Evolutionary conservation across 176 grass and related monocot genomes (phyloP), one percentile per base, ranked within the genome.

Genomic region (Carex myosuroides): DNA sequence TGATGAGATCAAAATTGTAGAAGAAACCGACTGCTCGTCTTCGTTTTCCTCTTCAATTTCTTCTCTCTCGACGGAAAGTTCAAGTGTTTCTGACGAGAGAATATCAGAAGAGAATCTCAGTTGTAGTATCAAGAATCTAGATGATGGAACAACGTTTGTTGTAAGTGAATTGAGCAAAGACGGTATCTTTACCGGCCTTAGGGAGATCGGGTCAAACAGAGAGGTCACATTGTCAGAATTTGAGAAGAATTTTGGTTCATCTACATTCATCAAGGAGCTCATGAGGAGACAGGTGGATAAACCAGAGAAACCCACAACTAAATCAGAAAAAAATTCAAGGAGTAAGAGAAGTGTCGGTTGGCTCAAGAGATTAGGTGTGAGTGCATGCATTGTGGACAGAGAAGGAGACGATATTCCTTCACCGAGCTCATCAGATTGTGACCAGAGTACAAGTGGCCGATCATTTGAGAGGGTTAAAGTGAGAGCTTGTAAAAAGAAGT

Each of bases 391-490:
- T 63, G 60, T 84, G 46, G 88, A 94, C 44, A 70, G 77, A 70
- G 90, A 55, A 56, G 73, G 22, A 6, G 84, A 89, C 35, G 91
- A 99, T 10, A 65, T 68, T 17, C 53, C 79, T 8, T 81, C 87
- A 83, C 88, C 87, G 24, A 89, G 85, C 60, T 84, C 89, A 13
- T 94, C 90, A 2, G 78, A 86, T 22, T 81, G 59, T 53, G 83
- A 92, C 42, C 88, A 82, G 64, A 89, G 16, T 58, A 62, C 33
- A 68, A 44, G 84, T 75, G 86, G 79, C 33, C 79, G 64, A 81
- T 73, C 62, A 11, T 81, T 60, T 55, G 85, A 91, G 79, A 90
- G 88, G 13, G 79, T 99, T n/a, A 96, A 92, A 88, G 91, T 92
- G 46, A 78, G 71, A 13, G 72, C 87, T 6, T 90, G 88, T 83